Evolutionary conservation across 2,329 filamentous ascomycete genomes (phyloP), one percentile per base, ranked within the genome.

Genomic region (Aspergillus clavatus): DNA sequence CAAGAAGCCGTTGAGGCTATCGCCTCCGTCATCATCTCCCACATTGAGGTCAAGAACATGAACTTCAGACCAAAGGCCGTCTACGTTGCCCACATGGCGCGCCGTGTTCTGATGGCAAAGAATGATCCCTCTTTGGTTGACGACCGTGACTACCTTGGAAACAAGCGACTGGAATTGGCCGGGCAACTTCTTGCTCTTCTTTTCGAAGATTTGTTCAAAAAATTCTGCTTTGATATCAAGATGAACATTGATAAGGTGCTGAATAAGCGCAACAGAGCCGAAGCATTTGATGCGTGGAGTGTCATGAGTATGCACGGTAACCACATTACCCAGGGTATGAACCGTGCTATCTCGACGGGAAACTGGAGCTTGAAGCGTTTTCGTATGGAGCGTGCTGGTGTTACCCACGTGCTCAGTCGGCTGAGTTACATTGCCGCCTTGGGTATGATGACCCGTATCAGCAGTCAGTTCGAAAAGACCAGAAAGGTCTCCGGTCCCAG

Each of bases 391-490:
- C 80, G 91, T 64, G 91, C 93, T 18, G 93, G 93, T 63, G 89
- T 98, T 18, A 97, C 94, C 0, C 93, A 98, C 68, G 89, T 98
- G 31, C 76, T 98, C 39, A 97, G 91, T 69, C 83, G 93, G 52
- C 76, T 98, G 44, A 97, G 91, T 68, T 98, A 97, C 63, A 96
- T 98, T 66, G 87, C 86, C 52, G 93, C 93, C 22, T 80, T 98
- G 22, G 94, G 94, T 51, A 98, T 98, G 94, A 98, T 98, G 93
- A 98, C 93, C 11, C 81, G 93, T 67, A 97, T 98, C 61, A 93
- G 86, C 67, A 94, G 87, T 78, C 93, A 98, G 72, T 98, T 98
- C 61, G 93, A 98, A 66, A 98, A 98, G 77, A 97, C 93, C 2
- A 77, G 93, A 57, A 98, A 98, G 70, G 90, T 98, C 50, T 90